Evolutionary conservation across 805 yeast species (phyloP).

Genomic region (Zygotorulaspora danielsina): DNA sequence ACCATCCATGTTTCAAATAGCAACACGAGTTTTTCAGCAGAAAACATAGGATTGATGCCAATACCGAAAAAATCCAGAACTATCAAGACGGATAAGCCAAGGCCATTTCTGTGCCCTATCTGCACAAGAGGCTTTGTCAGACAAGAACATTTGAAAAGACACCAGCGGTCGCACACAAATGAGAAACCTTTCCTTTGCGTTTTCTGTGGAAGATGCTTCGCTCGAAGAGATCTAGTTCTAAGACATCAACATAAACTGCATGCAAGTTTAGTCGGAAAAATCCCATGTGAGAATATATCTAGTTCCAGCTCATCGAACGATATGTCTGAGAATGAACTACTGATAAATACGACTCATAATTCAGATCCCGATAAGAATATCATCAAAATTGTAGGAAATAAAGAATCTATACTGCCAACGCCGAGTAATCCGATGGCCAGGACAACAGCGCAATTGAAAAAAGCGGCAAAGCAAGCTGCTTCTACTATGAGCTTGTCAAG

Average conservation of each 20-base stretch:
- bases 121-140: slow-evolving; percentile 97
- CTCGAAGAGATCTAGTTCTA: slow-evolving; percentile 79
- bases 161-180: slow-evolving; percentile 89
- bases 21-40: background rate
- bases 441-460: slow-evolving; percentile 33
- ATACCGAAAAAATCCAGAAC: slow-evolving; percentile 81
- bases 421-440: slow-evolving; percentile 27
- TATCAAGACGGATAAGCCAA: slow-evolving; percentile 86
- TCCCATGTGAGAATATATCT: slow-evolving; percentile 10
- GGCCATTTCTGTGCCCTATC: slow-evolving; percentile 85
- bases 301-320: slow-evolving; percentile 10
- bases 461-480: slow-evolving; percentile 23
- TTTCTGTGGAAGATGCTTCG: slow-evolving; percentile 93
- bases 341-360: slow-evolving; percentile 22
- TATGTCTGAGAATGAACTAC: slow-evolving; percentile 6
- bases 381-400: slow-evolving; percentile 39
- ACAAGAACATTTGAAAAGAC: slow-evolving; percentile 88
- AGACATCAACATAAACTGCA: slow-evolving; percentile 95
- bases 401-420: slow-evolving; percentile 38
- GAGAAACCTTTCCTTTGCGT: slow-evolving; percentile 96
- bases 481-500: slow-evolving; percentile 2
- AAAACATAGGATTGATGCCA: slow-evolving; percentile 43
- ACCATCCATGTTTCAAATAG: background rate
- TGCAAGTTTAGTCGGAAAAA: slow-evolving; percentile 42
- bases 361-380: slow-evolving; percentile 33